Evolutionary conservation across 192 early-diverging fungal species (phyloP).

Genomic region (Rhizophagus prolifer): DNA sequence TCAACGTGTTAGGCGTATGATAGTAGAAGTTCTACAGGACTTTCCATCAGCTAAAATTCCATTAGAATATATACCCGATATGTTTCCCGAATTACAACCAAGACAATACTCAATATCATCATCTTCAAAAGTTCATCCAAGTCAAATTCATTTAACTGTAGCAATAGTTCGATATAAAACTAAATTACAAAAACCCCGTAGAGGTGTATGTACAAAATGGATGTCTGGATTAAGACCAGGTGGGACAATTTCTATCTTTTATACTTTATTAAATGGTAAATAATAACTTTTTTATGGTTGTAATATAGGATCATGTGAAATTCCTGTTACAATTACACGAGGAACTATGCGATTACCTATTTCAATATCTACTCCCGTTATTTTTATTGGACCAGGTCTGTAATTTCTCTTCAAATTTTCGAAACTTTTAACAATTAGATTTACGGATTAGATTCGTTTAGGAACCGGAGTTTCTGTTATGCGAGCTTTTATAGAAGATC

Average conservation of each 20-base stretch:
- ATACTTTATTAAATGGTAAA: neutral
- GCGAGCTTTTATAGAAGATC: constrained; percentile 69
- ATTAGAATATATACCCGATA: constrained; percentile 77
- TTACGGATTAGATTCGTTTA: constrained; percentile 20
- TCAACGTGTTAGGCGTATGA: constrained; percentile 75
- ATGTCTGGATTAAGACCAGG: constrained; percentile 51
- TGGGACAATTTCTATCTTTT: constrained; percentile 30
- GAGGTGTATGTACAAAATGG: constrained; percentile 85
- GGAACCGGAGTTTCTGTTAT: constrained; percentile 94
- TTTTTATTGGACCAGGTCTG: constrained; percentile 84
- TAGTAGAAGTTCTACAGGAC: constrained; percentile 82
- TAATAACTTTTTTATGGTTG: neutral
- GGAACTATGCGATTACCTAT: constrained; percentile 72
- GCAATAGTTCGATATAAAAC: constrained; percentile 89
- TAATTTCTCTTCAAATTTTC: neutral
- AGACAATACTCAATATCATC: constrained; percentile 89
- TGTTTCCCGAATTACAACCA: constrained; percentile 78
- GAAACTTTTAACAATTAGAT: neutral
- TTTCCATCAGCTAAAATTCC: constrained; percentile 76
- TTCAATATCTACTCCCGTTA: constrained; percentile 52
- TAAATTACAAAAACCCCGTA: constrained; percentile 64
- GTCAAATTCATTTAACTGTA: constrained; percentile 42
- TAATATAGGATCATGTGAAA: constrained; percentile 21
- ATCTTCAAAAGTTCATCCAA: constrained; percentile 35
- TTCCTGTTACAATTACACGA: constrained; percentile 50